Percentiles rank a stretch among this genome's conserved stretches.
Conservation (phyloP, 495 filamentous ascomycete genomes). For the Penicillium bovifimosum region DNA sequence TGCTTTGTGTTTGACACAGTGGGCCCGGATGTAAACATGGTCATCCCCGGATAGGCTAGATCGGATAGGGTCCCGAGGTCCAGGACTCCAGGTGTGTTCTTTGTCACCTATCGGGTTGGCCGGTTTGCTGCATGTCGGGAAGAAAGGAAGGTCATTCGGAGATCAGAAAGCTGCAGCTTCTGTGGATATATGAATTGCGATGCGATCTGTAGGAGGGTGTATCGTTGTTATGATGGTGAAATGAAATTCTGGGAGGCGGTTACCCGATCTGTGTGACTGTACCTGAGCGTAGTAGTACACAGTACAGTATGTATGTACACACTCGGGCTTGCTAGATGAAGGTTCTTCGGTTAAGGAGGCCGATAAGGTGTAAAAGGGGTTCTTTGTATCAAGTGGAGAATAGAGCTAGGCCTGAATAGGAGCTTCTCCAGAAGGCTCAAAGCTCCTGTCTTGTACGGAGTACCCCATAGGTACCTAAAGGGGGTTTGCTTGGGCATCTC, state of each 20-base stretch:
- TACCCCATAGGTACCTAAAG: background rate
- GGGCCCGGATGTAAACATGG: slow-evolving; percentile 36
- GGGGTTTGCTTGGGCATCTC: background rate
- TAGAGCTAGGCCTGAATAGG: too few relatives aligned
- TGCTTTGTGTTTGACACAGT: slow-evolving; percentile 46
- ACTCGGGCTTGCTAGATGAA: slow-evolving; percentile 32
- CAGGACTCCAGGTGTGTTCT: slow-evolving; percentile 22
- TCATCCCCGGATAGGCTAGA: slow-evolving; percentile 32
- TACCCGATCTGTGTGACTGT: slow-evolving; percentile 45
- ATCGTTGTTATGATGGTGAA: slow-evolving; percentile 43
- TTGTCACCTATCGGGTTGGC: slow-evolving; percentile 28
- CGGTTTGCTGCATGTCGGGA: slow-evolving; percentile 38
- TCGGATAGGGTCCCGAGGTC: slow-evolving; percentile 46
- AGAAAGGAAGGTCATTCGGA: slow-evolving; percentile 33
- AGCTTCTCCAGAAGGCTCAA: too few relatives aligned
- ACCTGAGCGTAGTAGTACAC: slow-evolving; percentile 18
- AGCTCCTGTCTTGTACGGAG: too few relatives aligned
- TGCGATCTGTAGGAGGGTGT: slow-evolving; percentile 34
- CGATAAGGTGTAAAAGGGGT: slow-evolving; percentile 10
- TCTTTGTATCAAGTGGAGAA: background rate
- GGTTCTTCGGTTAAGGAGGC: slow-evolving; percentile 36
- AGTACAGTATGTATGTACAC: too few relatives aligned
- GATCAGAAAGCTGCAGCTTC: slow-evolving; percentile 30
- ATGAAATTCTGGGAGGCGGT: slow-evolving; percentile 28
- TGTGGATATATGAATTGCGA: slow-evolving; percentile 43